Evolutionary conservation across 305 asterid species (phyloP), one percentile per base, ranked within the genome.

Genomic region (Fraxinus greggii): DNA sequence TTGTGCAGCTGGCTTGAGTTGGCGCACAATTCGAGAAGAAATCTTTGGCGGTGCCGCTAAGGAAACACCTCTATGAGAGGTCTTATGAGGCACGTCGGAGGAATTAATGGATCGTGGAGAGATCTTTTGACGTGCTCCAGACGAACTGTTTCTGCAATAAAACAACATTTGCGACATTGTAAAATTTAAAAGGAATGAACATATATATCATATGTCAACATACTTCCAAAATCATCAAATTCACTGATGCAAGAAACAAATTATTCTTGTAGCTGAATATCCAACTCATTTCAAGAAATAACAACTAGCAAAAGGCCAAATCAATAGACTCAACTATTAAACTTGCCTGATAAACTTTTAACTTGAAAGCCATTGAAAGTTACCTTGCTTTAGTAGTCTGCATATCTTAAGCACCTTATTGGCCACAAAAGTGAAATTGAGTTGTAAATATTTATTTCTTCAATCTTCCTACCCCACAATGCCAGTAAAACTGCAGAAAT

Each of bases 311-410:
- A 21, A 48, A 24, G 72, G 72, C 72, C 72, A 63, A 24, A 63
- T 63, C 6, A 2, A 24, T 63, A 10, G 29, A 23, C 33, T 21
- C 73, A 76, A 85, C 82, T 79, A 89, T 83, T 69, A 83, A 78
- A 75, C n/a, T 80, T 78, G 80, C 73, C 77, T 72, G 32, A 38
- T 65, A 36, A 0, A 80, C 29, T 7, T 75, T 63, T 24, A 63
- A 63, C 54, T 81, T 73, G 80, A 78, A 83, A 77, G 86, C 76
- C 85, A 83, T 80, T 84, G 86, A 85, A 88, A 87, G 89, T 86
- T 88, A 88, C 94, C 97, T 90, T 87, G 90, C 83, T 85, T 87
- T 92, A 78, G 92, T 91, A 75, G 92, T 90, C 90, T 92, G 91
- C 93, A 92, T 90, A 83, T 86, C 87, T 88, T 84, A 84, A 85